Percentiles rank a stretch among this genome's conserved stretches.
phyloP scores from a whole-genome alignment of 257 asterid species.

The Eucommia ulmoides region DNA sequence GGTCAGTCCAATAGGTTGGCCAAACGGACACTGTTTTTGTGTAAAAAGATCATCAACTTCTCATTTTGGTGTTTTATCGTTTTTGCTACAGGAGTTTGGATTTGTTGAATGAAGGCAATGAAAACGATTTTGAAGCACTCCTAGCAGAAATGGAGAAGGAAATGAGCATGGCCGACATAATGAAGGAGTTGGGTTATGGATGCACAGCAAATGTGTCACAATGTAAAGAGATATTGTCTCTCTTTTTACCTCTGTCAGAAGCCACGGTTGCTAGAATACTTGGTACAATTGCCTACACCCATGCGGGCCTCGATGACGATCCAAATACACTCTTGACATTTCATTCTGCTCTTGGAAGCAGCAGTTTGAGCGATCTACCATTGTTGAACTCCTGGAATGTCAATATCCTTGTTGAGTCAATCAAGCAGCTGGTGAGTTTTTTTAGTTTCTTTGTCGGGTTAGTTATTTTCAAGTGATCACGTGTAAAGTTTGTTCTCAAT shows the following conservation, averaged over 20 bases:
- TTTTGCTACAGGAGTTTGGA: constrained; percentile 45
- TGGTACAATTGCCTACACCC: constrained; percentile 63
- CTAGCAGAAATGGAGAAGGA: constrained; percentile 94
- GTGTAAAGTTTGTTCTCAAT: not conserved
- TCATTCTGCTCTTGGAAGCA: constrained; percentile 57
- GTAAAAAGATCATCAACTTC: not conserved
- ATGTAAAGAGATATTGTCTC: constrained; percentile 80
- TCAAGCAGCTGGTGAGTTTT: constrained; percentile 75
- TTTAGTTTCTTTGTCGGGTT: not conserved
- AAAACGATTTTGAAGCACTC: constrained; percentile 81
- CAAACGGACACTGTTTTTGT: too few species aligned
- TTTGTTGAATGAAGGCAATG: constrained; percentile 36
- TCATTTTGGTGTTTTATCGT: constrained; percentile 9
- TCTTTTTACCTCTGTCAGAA: constrained; percentile 68
- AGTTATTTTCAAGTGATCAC: not conserved
- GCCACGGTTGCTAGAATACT: constrained; percentile 66
- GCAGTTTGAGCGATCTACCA: constrained; percentile 33
- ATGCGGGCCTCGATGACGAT: constrained; percentile 59
- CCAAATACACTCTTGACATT: constrained; percentile 60
- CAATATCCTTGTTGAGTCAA: constrained; percentile 73
- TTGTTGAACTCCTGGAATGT: constrained; percentile 58
- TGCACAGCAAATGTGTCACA: constrained; percentile 63
- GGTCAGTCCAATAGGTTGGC: too few species aligned
- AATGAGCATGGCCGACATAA: constrained; percentile 79
- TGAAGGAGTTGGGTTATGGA: constrained; percentile 90